These are phyloP conservation scores for Exserohilum turcica DNA, from an alignment of 2,329 filamentous ascomycete genomes.

Conservation along the genomic window DNA sequence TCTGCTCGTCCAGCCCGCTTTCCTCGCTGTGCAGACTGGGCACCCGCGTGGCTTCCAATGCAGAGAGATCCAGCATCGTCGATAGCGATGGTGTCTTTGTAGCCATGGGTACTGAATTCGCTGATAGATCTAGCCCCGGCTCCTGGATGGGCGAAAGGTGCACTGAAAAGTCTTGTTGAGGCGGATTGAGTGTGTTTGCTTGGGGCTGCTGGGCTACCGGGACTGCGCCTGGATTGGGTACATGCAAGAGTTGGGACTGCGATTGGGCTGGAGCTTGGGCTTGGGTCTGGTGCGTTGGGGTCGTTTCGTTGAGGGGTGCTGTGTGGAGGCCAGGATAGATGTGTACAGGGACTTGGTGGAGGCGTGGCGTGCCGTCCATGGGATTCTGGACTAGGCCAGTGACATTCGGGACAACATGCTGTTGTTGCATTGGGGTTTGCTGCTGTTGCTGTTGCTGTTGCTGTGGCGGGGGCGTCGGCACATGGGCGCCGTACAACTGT, in stretches of 20 bases:
- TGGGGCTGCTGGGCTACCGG: background rate
- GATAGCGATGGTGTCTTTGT: slow-evolving; percentile 37
- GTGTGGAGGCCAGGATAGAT: slow-evolving; percentile 47
- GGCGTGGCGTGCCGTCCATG: slow-evolving; percentile 24
- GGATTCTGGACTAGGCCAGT: slow-evolving; percentile 16
- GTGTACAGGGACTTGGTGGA: slow-evolving; percentile 44
- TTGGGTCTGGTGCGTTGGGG: background rate
- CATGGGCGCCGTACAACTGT: slow-evolving; percentile 37
- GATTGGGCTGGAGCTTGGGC: background rate
- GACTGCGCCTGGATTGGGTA: background rate
- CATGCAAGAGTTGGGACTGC: background rate
- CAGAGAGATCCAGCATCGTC: slow-evolving; percentile 47
- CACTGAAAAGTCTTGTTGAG: slow-evolving; percentile 30
- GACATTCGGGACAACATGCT: slow-evolving; percentile 3
- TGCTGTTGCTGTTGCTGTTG: slow-evolving; percentile 17
- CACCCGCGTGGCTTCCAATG: slow-evolving; percentile 40
- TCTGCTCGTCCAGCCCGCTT: slow-evolving; percentile 46
- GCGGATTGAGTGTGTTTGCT: slow-evolving; percentile 14
- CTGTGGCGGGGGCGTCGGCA: slow-evolving; percentile 14
- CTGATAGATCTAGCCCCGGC: slow-evolving; percentile 14
- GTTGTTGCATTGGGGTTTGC: slow-evolving; percentile 5
- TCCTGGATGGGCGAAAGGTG: slow-evolving; percentile 41
- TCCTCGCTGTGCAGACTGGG: slow-evolving; percentile 43
- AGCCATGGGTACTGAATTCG: slow-evolving; percentile 15
- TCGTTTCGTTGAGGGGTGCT: slow-evolving; percentile 26